A percentile compares a stretch with the other conserved stretches of the same genome.
These are phyloP conservation scores for Aspergillus baeticus DNA, from an alignment of 495 filamentous ascomycete species.

Conservation along the genomic window DNA sequence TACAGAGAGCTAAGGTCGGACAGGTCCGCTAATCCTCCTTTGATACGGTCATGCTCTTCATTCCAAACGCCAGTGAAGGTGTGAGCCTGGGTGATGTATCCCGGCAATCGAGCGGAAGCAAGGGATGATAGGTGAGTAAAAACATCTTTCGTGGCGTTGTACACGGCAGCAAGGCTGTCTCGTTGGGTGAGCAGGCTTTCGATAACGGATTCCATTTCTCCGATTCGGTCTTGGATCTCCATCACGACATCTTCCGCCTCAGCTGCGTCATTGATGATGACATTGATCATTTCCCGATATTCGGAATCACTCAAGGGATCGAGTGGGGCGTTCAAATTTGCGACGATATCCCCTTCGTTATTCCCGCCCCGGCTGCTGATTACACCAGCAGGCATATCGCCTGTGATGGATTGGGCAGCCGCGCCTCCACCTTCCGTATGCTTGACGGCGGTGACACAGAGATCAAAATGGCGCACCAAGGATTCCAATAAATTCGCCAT, in stretches of 20 bases:
- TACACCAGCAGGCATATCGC: constrained; percentile 60
- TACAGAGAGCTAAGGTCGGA: constrained; percentile 73
- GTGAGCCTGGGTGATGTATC: constrained; percentile 66
- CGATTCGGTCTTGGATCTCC: constrained; percentile 75
- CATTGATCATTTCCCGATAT: constrained; percentile 75
- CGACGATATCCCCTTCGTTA: constrained; percentile 58
- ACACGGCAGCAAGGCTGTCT: constrained; percentile 44
- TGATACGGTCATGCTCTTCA: constrained; percentile 67
- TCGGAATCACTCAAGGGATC: constrained; percentile 75
- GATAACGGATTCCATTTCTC: constrained; percentile 66
- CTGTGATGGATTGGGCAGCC: constrained; percentile 59
- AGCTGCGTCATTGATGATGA: constrained; percentile 77
- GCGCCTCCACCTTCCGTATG: constrained; percentile 87
- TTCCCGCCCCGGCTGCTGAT: constrained; percentile 49
- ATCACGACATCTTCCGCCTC: constrained; percentile 88
- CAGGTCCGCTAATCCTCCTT: constrained; percentile 67
- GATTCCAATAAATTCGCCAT: constrained; percentile 82
- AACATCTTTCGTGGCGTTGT: constrained; percentile 53
- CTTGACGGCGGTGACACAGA: constrained; percentile 88
- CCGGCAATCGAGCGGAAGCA: constrained; percentile 56
- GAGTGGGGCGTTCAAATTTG: constrained; percentile 49
- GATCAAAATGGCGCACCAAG: constrained; percentile 88
- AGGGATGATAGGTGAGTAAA: constrained; percentile 69
- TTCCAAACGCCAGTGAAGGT: constrained; percentile 75
- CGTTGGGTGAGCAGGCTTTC: constrained; percentile 58